phyloP scores from a whole-genome alignment of 208 protist species.

The Phytomonas sp. region DNA sequence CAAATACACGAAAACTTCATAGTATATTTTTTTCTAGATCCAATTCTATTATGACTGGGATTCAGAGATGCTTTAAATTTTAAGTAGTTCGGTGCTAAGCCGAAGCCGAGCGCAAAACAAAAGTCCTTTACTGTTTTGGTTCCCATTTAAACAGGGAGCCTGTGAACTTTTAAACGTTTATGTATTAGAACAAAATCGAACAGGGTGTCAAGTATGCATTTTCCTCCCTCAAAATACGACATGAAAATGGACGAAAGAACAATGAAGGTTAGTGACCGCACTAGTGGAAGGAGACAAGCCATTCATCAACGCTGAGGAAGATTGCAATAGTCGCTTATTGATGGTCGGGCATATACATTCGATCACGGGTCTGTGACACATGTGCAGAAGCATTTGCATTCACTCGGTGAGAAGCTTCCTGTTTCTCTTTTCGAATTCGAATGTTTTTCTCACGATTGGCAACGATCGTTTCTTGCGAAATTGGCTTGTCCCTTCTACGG shows the following conservation, averaged over 20 bases:
- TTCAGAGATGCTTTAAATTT: neutral
- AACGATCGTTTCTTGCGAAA: constrained; percentile 39
- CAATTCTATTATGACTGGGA: neutral
- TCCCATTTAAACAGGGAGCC: neutral
- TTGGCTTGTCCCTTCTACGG: constrained; percentile 3
- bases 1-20: neutral
- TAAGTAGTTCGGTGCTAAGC: neutral
- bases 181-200: neutral
- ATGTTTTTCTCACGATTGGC: constrained; percentile 57
- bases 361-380: neutral
- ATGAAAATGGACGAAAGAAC: neutral
- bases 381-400: constrained; percentile 13
- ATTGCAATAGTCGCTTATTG: neutral
- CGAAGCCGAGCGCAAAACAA: neutral
- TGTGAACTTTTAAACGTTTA: constrained; percentile 1
- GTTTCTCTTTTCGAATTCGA: constrained; percentile 33
- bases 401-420: constrained; percentile 27
- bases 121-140: neutral
- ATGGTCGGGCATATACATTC: neutral
- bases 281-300: neutral
- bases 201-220: neutral
- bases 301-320: neutral
- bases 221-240: neutral
- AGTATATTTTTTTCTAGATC: neutral
- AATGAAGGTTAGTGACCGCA: neutral